These are phyloP conservation scores for Leccinum disarticulatum DNA, from an alignment of 768 basidiomycete genomes.

Conservation along the genomic window DNA sequence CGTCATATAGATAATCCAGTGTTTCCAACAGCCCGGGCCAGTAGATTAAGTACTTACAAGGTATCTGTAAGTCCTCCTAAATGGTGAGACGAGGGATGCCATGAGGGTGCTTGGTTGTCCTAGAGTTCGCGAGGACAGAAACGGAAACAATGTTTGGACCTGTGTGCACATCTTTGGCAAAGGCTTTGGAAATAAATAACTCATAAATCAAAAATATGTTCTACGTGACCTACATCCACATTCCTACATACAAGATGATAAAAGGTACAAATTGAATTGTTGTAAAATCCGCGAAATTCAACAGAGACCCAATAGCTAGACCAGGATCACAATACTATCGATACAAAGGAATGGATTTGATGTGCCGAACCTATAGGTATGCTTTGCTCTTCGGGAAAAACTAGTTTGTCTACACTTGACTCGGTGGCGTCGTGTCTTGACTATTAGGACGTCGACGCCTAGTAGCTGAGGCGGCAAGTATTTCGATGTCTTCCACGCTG, in stretches of 20 bases:
- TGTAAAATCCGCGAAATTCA: neutral
- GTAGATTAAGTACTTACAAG: slow-evolving; percentile 20
- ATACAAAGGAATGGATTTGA: neutral
- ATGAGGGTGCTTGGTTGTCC: slow-evolving; percentile 11
- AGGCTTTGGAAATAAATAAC: slow-evolving; percentile 26
- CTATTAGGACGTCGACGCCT: neutral
- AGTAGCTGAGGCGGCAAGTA: slow-evolving; percentile 13
- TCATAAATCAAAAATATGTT: neutral
- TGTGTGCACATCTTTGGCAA: slow-evolving; percentile 27
- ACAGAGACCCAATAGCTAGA: neutral
- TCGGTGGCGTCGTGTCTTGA: neutral
- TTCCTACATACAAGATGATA: neutral
- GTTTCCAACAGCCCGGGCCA: too few relatives aligned
- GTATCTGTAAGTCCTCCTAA: slow-evolving; percentile 31
- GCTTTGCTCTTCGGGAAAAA: neutral
- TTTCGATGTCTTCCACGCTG: slow-evolving; percentile 17
- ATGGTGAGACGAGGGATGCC: slow-evolving; percentile 32
- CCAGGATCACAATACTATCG: neutral
- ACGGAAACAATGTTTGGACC: slow-evolving; percentile 21
- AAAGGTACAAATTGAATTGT: slow-evolving; percentile 1
- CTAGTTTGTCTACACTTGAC: neutral
- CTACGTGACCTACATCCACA: too few relatives aligned
- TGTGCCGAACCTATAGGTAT: neutral
- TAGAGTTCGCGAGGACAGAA: slow-evolving; percentile 6
- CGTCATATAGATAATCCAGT: too few relatives aligned